These are phyloP conservation scores for Colletotrichum chrysophilum DNA, from an alignment of 2,329 filamentous ascomycete genomes.

Conservation along the genomic window DNA sequence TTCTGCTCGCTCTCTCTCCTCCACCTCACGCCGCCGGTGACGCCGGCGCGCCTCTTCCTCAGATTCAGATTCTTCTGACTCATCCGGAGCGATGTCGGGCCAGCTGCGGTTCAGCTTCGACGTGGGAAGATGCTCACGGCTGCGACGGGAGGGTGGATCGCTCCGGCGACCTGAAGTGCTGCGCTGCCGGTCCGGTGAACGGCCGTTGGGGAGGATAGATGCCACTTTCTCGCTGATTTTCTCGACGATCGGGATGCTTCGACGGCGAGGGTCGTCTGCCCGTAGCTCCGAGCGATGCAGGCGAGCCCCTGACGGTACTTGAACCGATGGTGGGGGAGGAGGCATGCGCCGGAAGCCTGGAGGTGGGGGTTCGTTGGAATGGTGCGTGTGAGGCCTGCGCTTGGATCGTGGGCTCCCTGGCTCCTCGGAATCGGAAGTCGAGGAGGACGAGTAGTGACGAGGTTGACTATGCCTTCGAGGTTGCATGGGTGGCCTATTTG, in stretches of 20 bases:
- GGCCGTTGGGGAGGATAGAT: slow-evolving; percentile 44
- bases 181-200: slow-evolving; percentile 38
- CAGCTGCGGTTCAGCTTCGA: slow-evolving; percentile 46
- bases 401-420: slow-evolving; percentile 28
- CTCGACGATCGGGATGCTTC: slow-evolving; percentile 41
- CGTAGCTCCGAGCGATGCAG: slow-evolving; percentile 38
- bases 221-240: slow-evolving; percentile 51
- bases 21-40: slow-evolving; percentile 21
- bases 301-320: slow-evolving; percentile 28
- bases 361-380: slow-evolving; percentile 31
- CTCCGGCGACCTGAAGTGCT: slow-evolving; percentile 35
- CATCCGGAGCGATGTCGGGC: slow-evolving; percentile 45
- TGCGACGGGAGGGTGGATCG: slow-evolving; percentile 23
- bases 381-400: slow-evolving; percentile 22
- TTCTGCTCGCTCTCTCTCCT: slow-evolving; percentile 31
- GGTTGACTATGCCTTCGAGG: slow-evolving; percentile 56
- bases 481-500: slow-evolving; percentile 33
- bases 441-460: slow-evolving; percentile 45
- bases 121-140: slow-evolving; percentile 42
- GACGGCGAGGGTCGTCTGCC: slow-evolving; percentile 40
- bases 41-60: slow-evolving; percentile 35
- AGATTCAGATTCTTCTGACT: slow-evolving; percentile 37
- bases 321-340: slow-evolving; percentile 30
- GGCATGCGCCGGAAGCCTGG: slow-evolving; percentile 37
- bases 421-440: slow-evolving; percentile 43